phyloP scores from a whole-genome alignment of 2,329 filamentous ascomycete genomes.

The Penicillium freii region DNA sequence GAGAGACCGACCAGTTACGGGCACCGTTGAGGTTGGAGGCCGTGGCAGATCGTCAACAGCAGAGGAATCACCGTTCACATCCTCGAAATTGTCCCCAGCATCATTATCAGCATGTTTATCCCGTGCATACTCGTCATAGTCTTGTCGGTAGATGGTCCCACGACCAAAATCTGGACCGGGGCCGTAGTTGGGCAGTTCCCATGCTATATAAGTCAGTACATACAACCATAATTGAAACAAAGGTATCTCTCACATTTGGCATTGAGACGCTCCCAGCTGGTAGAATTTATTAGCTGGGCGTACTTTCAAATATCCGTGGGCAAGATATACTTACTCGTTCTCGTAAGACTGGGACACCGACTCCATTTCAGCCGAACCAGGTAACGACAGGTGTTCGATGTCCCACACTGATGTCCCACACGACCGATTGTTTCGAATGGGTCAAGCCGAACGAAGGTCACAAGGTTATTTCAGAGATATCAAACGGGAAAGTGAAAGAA shows the following conservation, averaged over 20 bases:
- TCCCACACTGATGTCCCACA: background rate
- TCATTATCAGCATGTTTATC: background rate
- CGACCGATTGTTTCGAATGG: background rate
- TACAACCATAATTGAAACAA: background rate
- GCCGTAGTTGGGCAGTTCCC: constrained; percentile 5
- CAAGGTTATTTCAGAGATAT: background rate
- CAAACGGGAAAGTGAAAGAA: background rate
- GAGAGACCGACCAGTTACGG: background rate
- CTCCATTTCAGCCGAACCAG: background rate
- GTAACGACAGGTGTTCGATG: background rate
- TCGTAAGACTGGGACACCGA: background rate
- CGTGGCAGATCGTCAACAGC: background rate
- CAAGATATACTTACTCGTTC: background rate
- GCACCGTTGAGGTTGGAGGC: background rate
- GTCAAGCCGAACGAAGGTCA: background rate
- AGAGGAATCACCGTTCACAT: background rate
- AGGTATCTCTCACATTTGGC: background rate
- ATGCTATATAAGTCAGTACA: background rate
- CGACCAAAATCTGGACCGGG: background rate
- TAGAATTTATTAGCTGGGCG: background rate
- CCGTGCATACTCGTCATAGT: background rate
- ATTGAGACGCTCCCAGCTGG: constrained; percentile 3
- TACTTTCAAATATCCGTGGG: background rate
- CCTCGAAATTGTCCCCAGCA: background rate
- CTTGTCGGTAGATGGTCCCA: background rate